Conservation (phyloP, 495 filamentous ascomycete genomes). For the Daldinia grandis region DNA sequence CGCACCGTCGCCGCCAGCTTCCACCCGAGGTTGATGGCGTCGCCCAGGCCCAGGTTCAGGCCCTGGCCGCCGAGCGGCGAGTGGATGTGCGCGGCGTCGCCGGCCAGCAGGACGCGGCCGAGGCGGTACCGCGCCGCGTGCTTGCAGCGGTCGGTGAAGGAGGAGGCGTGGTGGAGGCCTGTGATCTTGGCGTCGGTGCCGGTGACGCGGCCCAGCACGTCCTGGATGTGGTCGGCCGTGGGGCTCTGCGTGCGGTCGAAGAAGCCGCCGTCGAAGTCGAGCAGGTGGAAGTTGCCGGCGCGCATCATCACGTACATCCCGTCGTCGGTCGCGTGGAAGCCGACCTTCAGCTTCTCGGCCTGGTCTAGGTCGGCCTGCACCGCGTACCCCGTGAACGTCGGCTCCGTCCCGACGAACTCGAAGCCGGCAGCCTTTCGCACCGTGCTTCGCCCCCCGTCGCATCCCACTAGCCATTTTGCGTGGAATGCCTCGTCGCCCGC, state of each 20-base stretch:
- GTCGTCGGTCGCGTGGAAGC: conserved; percentile 33
- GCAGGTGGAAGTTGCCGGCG: conserved; percentile 13
- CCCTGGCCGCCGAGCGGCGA: conserved; percentile 17
- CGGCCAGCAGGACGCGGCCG: conserved; percentile 17
- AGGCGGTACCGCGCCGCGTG: conserved; percentile 35
- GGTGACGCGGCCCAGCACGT: conserved; percentile 39
- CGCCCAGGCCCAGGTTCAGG: conserved; percentile 18
- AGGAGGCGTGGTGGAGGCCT: conserved; percentile 36
- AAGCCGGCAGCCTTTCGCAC: conserved; percentile 44
- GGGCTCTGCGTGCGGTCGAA: conserved; percentile 39
- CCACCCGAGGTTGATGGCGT: conserved; percentile 22
- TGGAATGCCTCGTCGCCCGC: conserved; percentile 24
- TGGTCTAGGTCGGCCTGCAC: conserved; percentile 40
- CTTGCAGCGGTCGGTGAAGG: conserved; percentile 47
- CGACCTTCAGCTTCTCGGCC: conserved; percentile 32
- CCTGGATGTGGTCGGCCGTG: conserved; percentile 44
- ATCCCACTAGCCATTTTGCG: conserved; percentile 46
- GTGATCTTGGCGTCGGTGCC: conserved; percentile 39
- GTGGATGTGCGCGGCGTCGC: conserved; percentile 27
- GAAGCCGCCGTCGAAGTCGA: conserved; percentile 46
- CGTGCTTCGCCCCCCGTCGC: conserved; percentile 47
- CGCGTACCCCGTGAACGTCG: conserved; percentile 35
- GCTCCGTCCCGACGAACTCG: conserved; percentile 40
- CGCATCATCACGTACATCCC: conserved; percentile 35
- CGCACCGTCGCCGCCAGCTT: conserved; percentile 13